Evolutionary conservation across 2,329 filamentous ascomycete genomes (phyloP).

Genomic region (Lasiodiplodia sp.): DNA sequence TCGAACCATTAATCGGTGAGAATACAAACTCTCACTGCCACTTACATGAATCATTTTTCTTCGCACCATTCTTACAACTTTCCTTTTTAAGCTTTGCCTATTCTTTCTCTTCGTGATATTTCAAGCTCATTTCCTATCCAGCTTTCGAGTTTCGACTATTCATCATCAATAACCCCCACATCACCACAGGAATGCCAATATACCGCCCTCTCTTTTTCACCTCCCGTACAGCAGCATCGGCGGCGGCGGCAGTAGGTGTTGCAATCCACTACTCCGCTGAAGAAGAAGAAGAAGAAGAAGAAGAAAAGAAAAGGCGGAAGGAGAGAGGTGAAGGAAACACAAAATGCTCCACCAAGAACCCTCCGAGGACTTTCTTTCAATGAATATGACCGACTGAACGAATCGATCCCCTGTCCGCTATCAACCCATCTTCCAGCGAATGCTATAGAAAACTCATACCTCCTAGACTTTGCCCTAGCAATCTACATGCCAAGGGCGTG

Average conservation of each 20-base stretch:
- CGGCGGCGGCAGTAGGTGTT: not conserved
- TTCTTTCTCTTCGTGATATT: slow-evolving; percentile 10
- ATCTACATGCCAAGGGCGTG: not conserved
- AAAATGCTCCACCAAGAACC: not conserved
- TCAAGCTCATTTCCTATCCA: slow-evolving; percentile 16
- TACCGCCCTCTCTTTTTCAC: not conserved
- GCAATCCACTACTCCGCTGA: not conserved
- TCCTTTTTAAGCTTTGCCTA: not conserved
- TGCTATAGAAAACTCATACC: not conserved
- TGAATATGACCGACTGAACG: not conserved
- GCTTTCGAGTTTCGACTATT: slow-evolving; percentile 5
- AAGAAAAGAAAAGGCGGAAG: not conserved
- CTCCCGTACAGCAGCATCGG: not conserved
- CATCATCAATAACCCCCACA: not conserved
- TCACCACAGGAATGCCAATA: not conserved
- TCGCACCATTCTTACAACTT: not conserved
- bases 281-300: not conserved
- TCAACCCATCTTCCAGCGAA: not conserved
- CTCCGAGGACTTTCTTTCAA: not conserved
- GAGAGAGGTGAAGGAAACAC: not conserved
- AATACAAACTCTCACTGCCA: not conserved
- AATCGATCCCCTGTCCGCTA: not conserved
- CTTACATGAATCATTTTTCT: not conserved
- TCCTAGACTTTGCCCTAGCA: not conserved
- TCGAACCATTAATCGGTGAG: not conserved